Evolutionary conservation across 306 rosid genomes (phyloP).

Genomic region (Corylus americana): DNA sequence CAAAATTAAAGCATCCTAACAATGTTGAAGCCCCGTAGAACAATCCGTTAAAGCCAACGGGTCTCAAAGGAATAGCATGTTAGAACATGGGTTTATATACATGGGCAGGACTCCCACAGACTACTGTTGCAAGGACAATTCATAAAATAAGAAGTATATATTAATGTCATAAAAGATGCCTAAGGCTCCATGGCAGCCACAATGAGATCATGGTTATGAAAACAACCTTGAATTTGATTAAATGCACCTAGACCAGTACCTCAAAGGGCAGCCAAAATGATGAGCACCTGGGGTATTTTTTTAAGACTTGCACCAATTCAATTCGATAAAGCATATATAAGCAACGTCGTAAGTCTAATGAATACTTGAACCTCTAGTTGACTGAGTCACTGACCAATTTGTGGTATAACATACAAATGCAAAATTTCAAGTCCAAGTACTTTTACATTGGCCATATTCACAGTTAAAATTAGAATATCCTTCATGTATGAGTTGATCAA

Average conservation of each 20-base stretch:
- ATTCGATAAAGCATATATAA: background rate
- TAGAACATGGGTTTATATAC: background rate
- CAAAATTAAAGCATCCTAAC: background rate
- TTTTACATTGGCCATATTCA: background rate
- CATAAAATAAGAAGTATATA: background rate
- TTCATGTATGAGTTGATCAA: too few relatives aligned
- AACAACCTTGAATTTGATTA: background rate
- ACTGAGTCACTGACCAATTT: background rate
- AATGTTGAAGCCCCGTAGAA: background rate
- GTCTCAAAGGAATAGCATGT: background rate
- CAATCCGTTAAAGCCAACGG: background rate
- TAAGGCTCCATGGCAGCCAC: background rate
- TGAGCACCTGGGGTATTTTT: background rate
- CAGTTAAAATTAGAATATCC: background rate
- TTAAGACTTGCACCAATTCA: background rate
- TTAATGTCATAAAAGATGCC: background rate
- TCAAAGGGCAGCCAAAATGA: background rate
- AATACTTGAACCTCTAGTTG: background rate
- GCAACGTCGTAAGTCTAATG: background rate
- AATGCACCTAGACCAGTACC: background rate
- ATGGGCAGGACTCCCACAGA: background rate
- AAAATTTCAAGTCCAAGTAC: background rate
- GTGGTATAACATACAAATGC: background rate
- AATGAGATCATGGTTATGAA: background rate
- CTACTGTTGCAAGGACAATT: background rate